These are phyloP conservation scores for Beta lomatogona DNA, from an alignment of 179 eudicot genomes.

Conservation along the genomic window DNA sequence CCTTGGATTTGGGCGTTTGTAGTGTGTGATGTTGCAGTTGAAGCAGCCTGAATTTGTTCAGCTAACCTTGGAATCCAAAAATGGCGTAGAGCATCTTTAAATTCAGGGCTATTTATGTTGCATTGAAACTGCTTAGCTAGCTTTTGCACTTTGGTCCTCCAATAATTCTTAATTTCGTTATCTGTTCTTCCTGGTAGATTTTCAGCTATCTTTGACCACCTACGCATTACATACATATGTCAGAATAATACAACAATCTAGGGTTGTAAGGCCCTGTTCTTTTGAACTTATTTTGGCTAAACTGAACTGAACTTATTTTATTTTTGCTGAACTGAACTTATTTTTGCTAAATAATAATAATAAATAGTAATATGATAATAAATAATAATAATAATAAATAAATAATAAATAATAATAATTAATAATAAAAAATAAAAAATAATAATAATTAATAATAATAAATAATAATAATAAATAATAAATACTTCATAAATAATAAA, in stretches of 20 bases:
- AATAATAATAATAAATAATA: too few species aligned
- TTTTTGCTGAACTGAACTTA: too few species aligned
- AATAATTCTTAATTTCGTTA: conserved; percentile 7
- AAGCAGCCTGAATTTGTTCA: conserved; percentile 5
- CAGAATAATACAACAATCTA: too few species aligned
- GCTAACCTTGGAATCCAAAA: conserved; percentile 2
- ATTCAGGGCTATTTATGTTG: neutral
- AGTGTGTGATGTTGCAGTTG: neutral
- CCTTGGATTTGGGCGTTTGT: neutral
- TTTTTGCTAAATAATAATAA: too few species aligned
- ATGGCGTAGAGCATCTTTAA: neutral
- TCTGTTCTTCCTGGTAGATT: conserved; percentile 11
- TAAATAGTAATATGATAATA: too few species aligned
- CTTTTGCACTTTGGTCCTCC: conserved; percentile 13
- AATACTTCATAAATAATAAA: too few species aligned
- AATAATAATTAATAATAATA: too few species aligned
- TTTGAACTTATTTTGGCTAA: too few species aligned
- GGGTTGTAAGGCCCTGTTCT: too few species aligned
- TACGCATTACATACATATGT: neutral
- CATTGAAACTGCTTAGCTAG: conserved; percentile 7
- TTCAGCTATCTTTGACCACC: conserved; percentile 9
- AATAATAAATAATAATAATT: too few species aligned
- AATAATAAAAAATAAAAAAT: too few species aligned
- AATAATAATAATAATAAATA: too few species aligned
- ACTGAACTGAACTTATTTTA: rapidly evolving